Evolutionary conservation across 805 yeast genomes (phyloP), one percentile per base, ranked within the genome.

Genomic region (Nakazawaea wyomingensis): DNA sequence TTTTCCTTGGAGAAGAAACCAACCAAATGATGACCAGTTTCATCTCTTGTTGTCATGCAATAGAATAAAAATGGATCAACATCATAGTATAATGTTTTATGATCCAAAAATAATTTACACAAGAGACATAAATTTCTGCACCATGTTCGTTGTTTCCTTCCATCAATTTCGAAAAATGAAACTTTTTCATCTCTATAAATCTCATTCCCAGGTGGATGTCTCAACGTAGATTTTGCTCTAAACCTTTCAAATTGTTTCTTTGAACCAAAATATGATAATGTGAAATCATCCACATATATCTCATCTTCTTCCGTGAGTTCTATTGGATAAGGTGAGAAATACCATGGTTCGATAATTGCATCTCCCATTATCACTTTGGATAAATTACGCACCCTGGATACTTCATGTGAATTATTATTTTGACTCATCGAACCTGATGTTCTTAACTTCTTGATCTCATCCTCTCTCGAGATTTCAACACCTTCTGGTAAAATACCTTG

Each of bases 341-440:
- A 93, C 99, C 99, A 93, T 2, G 99, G 99, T 60, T 93, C 99
- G 41, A 93, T 88, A 52, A 85, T 85, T 61, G 81, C 88, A 49
- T 83, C 84, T 1, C 99, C 99, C 65, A 93, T 78, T 3, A 87
- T 82, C 4, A 93, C 78, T 43, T 77, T 74, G 37, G 76, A 71
- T 49, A 93, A 71, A 57, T 93, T 93, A 52, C 98, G 75, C 37
- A 93, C 96, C 44, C 93, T 73, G 0, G 98, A 89, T 19, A 91
- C 85, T 56, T 91, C 98, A 44, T 73, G 77, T 44, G 80, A 74
- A 48, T 82, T 83, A 47, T 75, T 72, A 53, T 74, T 76, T 63
- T 93, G 99, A 9, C 93, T 85, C 98, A 93, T 93, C 0, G 98
- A 90, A 2, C 99, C 99, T n/a, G 95, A 74, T 0, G 96, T 89